Conservation (phyloP, 345 rosid species). For the Nephelium lappaceum region DNA sequence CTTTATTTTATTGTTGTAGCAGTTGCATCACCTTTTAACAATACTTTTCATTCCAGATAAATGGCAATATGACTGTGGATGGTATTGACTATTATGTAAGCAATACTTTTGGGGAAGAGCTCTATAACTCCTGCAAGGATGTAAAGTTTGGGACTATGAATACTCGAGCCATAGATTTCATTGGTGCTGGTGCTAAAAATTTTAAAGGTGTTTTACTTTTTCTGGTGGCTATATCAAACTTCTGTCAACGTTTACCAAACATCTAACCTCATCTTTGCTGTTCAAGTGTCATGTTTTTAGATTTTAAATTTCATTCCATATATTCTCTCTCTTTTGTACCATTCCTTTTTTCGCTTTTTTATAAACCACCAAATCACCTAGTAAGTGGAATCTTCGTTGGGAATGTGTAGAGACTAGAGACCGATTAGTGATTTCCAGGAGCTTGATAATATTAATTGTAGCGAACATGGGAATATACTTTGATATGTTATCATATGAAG, state of each 20-base stretch:
- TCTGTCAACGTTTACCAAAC: not conserved
- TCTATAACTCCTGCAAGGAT: conserved; percentile 90
- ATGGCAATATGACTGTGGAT: conserved; percentile 83
- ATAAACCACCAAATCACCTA: not conserved
- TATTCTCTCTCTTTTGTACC: not conserved
- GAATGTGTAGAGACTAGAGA: not conserved
- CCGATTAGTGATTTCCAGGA: not conserved
- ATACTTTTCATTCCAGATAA: conserved; percentile 48
- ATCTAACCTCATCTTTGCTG: not conserved
- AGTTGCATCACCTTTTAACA: not conserved
- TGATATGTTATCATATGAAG: not conserved
- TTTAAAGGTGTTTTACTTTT: conserved; percentile 61
- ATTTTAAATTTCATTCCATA: not conserved
- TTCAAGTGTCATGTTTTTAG: conserved; percentile 14
- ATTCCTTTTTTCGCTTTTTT: not conserved
- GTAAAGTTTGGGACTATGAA: conserved; percentile 99
- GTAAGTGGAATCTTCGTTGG: not conserved
- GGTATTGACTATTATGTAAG: conserved; percentile 73
- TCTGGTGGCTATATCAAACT: not conserved
- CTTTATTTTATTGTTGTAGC: conserved; percentile 1
- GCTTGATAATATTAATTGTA: not conserved
- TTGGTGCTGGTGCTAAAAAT: conserved; percentile 92
- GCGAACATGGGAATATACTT: not conserved
- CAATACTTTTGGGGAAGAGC: conserved; percentile 82
- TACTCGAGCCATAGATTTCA: conserved; percentile 81